Base-by-base conservation (phyloP, 2,329 filamentous ascomycete species). In the Aspergillus awamori region DNA sequence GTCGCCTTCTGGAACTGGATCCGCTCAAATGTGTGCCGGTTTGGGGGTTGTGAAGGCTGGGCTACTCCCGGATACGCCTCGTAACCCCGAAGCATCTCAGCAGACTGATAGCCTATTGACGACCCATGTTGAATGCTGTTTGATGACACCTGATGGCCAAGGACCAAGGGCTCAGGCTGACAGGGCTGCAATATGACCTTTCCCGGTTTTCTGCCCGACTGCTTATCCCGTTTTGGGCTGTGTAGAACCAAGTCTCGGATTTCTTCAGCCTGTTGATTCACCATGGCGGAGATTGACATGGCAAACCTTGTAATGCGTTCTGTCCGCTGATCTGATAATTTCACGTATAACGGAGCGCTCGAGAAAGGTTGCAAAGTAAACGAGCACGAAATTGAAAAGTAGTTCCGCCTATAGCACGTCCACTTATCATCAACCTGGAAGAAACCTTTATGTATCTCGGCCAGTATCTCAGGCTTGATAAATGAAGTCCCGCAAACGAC, bases 391-490 rank as follows among this genome's bases (percentile, higher is more conserved):
- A 95, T 92, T 0, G 91, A 89, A 74, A 97, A 95, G 77, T 97
- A 97, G 74, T 97, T 97, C 47, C 93, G 85, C 33, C 93, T 85
- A 74, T 97, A 97, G 78, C 93, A 96, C 0, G 93, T 97, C 92
- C 92, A 97, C 69, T 93, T 91, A 17, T 86, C 83, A 58, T 96
- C 92, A 3, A 84, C 85, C 38, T 88, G 81, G 73, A 96, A 96
- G 78, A 96, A 96, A 0, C 93, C 93, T 70, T 96, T 96, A 74
- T 96, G 91, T 61, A 96, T 92, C 69, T 87, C 89, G 38, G 91
- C 91, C 28, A 88, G 83, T 65, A 97, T 91, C 13, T 90, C 89
- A 17, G 90, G 84, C 65, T 87, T 88, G 65, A 95, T 83, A 1
- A 81, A 79, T 43, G 76, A 74, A 30, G 66, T 71, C 13, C 67